Conservation (phyloP, 768 basidiomycete species). For the Leccinum imitatum region DNA sequence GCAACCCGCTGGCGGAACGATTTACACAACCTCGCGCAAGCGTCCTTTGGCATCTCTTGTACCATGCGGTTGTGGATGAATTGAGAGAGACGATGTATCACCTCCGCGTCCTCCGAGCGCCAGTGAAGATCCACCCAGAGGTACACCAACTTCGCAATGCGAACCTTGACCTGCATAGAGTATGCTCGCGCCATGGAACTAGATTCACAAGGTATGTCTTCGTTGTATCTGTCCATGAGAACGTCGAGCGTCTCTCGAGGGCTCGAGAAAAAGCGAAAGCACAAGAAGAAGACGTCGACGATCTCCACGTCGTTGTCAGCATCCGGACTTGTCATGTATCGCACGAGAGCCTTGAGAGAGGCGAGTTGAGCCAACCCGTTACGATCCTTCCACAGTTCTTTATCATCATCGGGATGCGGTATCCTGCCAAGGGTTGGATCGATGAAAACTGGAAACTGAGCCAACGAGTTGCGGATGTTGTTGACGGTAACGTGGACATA, state of each 20-base stretch:
- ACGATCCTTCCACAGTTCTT: constrained; percentile 30
- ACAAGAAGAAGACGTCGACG: constrained; percentile 60
- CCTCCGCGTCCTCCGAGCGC: constrained; percentile 47
- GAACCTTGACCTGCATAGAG: constrained; percentile 49
- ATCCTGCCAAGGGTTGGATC: constrained; percentile 30
- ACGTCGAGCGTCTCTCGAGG: constrained; percentile 45
- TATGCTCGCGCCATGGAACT: constrained; percentile 40
- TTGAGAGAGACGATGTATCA: constrained; percentile 31
- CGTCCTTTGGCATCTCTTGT: constrained; percentile 28
- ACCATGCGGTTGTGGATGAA: constrained; percentile 34
- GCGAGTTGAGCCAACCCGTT: constrained; percentile 32
- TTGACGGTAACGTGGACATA: constrained; percentile 27
- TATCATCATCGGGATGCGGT: constrained; percentile 29
- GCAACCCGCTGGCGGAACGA: constrained; percentile 32
- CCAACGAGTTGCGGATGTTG: constrained; percentile 29
- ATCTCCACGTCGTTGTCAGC: constrained; percentile 42
- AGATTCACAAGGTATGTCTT: constrained; percentile 20
- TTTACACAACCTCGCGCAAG: constrained; percentile 29
- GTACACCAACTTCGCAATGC: constrained; percentile 60
- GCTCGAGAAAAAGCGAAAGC: constrained; percentile 66
- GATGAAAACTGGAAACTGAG: constrained; percentile 27
- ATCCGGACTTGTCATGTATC: constrained; percentile 46
- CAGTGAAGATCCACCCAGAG: constrained; percentile 76
- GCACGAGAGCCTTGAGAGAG: constrained; percentile 43
- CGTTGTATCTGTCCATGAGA: constrained; percentile 51